Conservation (phyloP, 768 basidiomycete species). For the Lanmaoa pseudosensibilis region DNA sequence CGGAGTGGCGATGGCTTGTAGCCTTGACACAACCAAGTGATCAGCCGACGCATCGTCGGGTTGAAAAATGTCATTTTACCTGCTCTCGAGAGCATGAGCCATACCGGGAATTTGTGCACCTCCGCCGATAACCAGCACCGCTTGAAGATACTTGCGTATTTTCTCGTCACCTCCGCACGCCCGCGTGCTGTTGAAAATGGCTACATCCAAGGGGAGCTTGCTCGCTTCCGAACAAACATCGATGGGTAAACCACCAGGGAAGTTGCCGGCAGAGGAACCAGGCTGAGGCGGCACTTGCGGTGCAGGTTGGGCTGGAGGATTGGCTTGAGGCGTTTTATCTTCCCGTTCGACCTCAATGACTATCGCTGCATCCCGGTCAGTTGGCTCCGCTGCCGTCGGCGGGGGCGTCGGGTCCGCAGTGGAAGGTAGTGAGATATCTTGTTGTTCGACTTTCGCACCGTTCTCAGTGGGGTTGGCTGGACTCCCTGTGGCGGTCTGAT, state of each 20-base stretch:
- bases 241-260: slow-evolving; percentile 52
- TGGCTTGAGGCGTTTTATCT: slow-evolving; percentile 31
- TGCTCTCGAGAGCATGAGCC: slow-evolving; percentile 83
- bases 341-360: slow-evolving; percentile 52
- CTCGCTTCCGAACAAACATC: slow-evolving; percentile 84
- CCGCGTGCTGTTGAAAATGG: slow-evolving; percentile 89
- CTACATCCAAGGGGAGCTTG: slow-evolving; percentile 89
- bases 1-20: slow-evolving; percentile 83
- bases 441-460: slow-evolving; percentile 34
- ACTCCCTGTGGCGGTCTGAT: slow-evolving; percentile 18
- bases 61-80: slow-evolving; percentile 42
- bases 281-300: slow-evolving; percentile 16
- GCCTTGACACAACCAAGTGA: slow-evolving; percentile 27
- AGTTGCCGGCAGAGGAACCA: slow-evolving; percentile 31
- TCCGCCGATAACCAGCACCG: slow-evolving; percentile 86
- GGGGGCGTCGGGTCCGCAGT: slow-evolving; percentile 35
- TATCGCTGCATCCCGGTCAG: slow-evolving; percentile 35
- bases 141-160: slow-evolving; percentile 84
- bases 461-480: slow-evolving; percentile 25
- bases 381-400: slow-evolving; percentile 20
- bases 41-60: slow-evolving; percentile 4
- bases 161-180: slow-evolving; percentile 87
- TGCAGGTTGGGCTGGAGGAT: slow-evolving; percentile 27
- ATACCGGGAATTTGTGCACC: slow-evolving; percentile 78
- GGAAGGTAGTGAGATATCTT: slow-evolving; percentile 34